Base-by-base conservation (phyloP, 2,329 filamentous ascomycete genomes). In the Aspergillus viridinutans region DNA sequence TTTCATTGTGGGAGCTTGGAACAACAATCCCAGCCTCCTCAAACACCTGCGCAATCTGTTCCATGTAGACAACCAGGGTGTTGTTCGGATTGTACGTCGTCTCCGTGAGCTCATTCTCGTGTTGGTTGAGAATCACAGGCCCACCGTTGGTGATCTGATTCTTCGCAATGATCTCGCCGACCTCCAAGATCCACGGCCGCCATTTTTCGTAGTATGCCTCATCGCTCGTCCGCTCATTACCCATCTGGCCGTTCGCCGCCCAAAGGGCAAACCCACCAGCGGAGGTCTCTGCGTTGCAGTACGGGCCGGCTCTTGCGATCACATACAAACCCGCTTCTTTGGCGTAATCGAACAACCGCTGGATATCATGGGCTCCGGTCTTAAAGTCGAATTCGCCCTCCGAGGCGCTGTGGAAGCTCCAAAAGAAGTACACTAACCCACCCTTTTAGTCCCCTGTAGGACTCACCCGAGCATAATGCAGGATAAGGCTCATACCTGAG, bases 31-130 rank as follows among this genome's bases (percentile, higher is more conserved):
- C 80, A 3, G 75, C 76, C 1, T 74, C 73, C 25, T 70, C 66
- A 58, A 80, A 81, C 1, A 78, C 78, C 3, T 71, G 64, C 50
- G 81, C 71, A 12, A 83, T 59, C 62, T 82, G 79, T 58, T 81
- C 75, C 81, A 83, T 83, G 57, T 83, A 82, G 4, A 75, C 49
- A 1, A 83, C 80, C 3, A 79, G 61, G 0, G 78, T 80, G 53
- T 80, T 72, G n/a, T 67, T 73, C 0, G 79, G 64, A 3, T 67
- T 65, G 55, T 82, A 75, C 2, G 53, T 64, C 1, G 75, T 77
- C 61, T 82, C 72, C 58, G 78, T 75, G 23, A 81, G 71, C 61
- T 83, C 81, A 53, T 83, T 84, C 61, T 84, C 81, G 20, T 82
- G 73, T 59, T 84, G 80, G 48, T 76, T 77, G 9, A 83, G 66